A percentile compares a stretch with the other conserved stretches of the same genome.
Conservation (phyloP, 2,329 filamentous ascomycete genomes). For the Aureobasidium sp. region DNA sequence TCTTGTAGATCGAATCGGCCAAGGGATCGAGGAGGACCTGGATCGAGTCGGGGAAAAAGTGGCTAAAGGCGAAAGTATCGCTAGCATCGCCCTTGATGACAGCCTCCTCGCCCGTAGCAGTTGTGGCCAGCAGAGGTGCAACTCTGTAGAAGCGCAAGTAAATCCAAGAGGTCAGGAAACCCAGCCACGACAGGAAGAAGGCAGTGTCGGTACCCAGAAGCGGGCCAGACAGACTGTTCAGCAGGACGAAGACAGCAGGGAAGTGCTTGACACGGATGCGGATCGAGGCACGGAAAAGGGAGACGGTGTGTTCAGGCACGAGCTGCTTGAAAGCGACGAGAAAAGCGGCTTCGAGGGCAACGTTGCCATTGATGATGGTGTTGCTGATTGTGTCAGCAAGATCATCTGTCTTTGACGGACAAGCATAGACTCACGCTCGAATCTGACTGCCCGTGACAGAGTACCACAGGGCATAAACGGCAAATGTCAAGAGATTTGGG, state of each 20-base stretch:
- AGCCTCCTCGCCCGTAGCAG: slow-evolving; percentile 41
- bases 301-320: slow-evolving; percentile 92
- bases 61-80: slow-evolving; percentile 91
- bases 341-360: slow-evolving; percentile 85
- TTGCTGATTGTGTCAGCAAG: slow-evolving; percentile 39
- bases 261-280: slow-evolving; percentile 82
- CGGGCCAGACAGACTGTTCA: slow-evolving; percentile 61
- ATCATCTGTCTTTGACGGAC: not conserved
- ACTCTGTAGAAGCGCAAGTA: slow-evolving; percentile 93
- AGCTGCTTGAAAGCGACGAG: slow-evolving; percentile 97
- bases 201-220: slow-evolving; percentile 66
- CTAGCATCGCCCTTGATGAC: slow-evolving; percentile 78
- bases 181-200: slow-evolving; percentile 70
- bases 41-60: slow-evolving; percentile 82
- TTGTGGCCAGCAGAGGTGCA: slow-evolving; percentile 51
- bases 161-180: slow-evolving; percentile 84
- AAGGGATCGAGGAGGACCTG: slow-evolving; percentile 71
- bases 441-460: slow-evolving; percentile 54
- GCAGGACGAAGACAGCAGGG: slow-evolving; percentile 66
- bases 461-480: slow-evolving; percentile 67
- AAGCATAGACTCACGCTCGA: slow-evolving; percentile 13
- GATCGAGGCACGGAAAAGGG: slow-evolving; percentile 78
- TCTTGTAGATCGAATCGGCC: slow-evolving; percentile 66
- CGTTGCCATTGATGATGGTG: slow-evolving; percentile 79
- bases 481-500: slow-evolving; percentile 71